These are phyloP conservation scores for Epichloe scottii DNA, from an alignment of 2,329 filamentous ascomycete species.

Conservation along the genomic window DNA sequence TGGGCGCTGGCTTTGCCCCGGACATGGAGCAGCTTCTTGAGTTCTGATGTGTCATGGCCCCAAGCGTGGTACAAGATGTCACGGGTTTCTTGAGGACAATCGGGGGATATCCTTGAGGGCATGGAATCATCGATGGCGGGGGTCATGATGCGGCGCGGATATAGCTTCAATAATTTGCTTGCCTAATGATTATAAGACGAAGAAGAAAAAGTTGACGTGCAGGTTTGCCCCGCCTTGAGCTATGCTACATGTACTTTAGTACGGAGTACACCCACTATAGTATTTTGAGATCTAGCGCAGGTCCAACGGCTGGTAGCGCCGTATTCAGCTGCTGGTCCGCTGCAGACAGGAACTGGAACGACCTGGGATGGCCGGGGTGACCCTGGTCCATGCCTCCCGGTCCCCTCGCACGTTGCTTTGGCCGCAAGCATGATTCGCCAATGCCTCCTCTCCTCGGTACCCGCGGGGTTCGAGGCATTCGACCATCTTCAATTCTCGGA, in stretches of 20 bases:
- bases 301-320: not conserved
- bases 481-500: not conserved
- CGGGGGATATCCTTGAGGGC: slow-evolving; percentile 37
- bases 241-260: no score
- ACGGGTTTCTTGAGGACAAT: slow-evolving; percentile 37
- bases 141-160: slow-evolving; percentile 4
- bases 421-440: slow-evolving; percentile 14
- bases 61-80: slow-evolving; percentile 42
- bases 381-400: not conserved
- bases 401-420: slow-evolving; percentile 12
- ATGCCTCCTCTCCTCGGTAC: slow-evolving; percentile 1
- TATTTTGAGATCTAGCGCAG: not conserved
- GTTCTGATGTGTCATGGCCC: slow-evolving; percentile 48
- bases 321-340: not conserved
- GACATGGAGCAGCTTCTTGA: slow-evolving; percentile 56
- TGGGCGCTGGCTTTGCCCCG: slow-evolving; percentile 60
- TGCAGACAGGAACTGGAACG: not conserved
- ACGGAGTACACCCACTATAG: no score
- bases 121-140: slow-evolving; percentile 34
- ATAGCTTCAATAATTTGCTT: not conserved
- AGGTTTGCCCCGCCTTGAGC: not conserved
- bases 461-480: not conserved
- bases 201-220: not conserved
- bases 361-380: not conserved
- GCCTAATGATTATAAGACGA: not conserved